phyloP scores from a whole-genome alignment of 495 filamentous ascomycete species.

The Talaromyces ruber region DNA sequence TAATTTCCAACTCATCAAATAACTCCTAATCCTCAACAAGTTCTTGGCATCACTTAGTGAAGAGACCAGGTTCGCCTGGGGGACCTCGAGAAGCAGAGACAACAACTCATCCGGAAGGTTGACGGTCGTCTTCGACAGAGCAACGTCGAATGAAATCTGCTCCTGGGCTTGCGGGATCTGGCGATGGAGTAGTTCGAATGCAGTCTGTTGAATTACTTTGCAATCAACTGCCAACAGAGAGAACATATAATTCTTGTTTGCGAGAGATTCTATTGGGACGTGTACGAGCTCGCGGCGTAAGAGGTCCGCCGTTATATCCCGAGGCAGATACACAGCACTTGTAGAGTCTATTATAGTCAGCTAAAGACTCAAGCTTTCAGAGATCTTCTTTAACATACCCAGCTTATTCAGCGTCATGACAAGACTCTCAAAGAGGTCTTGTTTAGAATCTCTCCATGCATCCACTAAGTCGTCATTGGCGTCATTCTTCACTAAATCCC shows the following conservation, averaged over 20 bases:
- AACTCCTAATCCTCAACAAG: conserved; percentile 50
- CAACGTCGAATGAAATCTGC: conserved; percentile 72
- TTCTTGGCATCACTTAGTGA: conserved; percentile 27
- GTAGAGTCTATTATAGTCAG: conserved; percentile 25
- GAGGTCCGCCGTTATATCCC: conserved; percentile 62
- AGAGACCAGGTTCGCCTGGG: conserved; percentile 40
- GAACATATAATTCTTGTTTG: conserved; percentile 55
- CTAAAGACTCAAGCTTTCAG: not conserved
- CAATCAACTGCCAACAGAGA: conserved; percentile 69
- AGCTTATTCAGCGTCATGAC: conserved; percentile 40
- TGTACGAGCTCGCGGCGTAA: conserved; percentile 54
- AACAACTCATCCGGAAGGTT: conserved; percentile 61
- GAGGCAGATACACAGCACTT: conserved; percentile 50
- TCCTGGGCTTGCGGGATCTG: conserved; percentile 71
- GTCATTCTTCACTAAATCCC: conserved; percentile 36
- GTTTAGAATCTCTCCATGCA: conserved; percentile 46
- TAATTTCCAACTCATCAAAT: conserved; percentile 86
- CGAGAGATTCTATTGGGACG: conserved; percentile 45
- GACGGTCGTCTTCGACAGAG: conserved; percentile 62
- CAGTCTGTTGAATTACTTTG: conserved; percentile 63
- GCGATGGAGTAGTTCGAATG: conserved; percentile 71
- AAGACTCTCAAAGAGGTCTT: conserved; percentile 43
- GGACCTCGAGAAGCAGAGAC: conserved; percentile 51
- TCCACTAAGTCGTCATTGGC: conserved; percentile 84
- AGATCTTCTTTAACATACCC: conserved; percentile 17